These are phyloP conservation scores for Metschnikowia amazonensis DNA, from an alignment of 805 yeast species.

Conservation along the genomic window DNA sequence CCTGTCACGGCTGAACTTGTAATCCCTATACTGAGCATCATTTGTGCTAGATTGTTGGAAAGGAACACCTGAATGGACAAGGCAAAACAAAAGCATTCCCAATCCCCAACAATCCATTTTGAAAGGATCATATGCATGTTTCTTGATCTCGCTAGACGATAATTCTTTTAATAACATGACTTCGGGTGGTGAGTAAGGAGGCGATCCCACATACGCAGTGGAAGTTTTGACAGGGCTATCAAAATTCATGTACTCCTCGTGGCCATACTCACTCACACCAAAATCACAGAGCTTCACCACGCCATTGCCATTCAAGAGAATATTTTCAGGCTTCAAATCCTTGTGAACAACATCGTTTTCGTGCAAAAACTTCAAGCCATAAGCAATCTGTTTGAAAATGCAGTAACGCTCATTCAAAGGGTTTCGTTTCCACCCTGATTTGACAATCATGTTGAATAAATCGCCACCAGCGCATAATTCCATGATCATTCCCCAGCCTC, in stretches of 20 bases:
- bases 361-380: constrained; percentile 62
- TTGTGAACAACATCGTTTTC: constrained; percentile 65
- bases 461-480: constrained; percentile 63
- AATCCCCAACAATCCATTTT: constrained; percentile 71
- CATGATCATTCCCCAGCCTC: constrained; percentile 77
- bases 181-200: constrained; percentile 81
- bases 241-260: constrained; percentile 49
- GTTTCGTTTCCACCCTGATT: constrained; percentile 57
- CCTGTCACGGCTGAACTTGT: constrained; percentile 44
- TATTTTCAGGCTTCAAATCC: constrained; percentile 74
- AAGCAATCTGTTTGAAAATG: constrained; percentile 62
- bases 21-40: constrained; percentile 53
- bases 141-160: constrained; percentile 29
- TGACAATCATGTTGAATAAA: constrained; percentile 50
- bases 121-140: constrained; percentile 56
- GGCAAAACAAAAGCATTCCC: constrained; percentile 62
- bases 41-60: constrained; percentile 51
- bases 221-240: constrained; percentile 36
- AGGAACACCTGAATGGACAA: constrained; percentile 57
- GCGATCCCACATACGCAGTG: constrained; percentile 65
- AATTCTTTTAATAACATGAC: constrained; percentile 50
- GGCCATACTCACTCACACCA: constrained; percentile 69
- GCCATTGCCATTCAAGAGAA: constrained; percentile 57
- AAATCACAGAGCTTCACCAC: constrained; percentile 69
- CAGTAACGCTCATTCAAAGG: constrained; percentile 55